A percentile compares a stretch with the other conserved stretches of the same genome.
These are phyloP conservation scores for Sugiyamaella chiloensis DNA, from an alignment of 805 yeast genomes.

Conservation along the genomic window DNA sequence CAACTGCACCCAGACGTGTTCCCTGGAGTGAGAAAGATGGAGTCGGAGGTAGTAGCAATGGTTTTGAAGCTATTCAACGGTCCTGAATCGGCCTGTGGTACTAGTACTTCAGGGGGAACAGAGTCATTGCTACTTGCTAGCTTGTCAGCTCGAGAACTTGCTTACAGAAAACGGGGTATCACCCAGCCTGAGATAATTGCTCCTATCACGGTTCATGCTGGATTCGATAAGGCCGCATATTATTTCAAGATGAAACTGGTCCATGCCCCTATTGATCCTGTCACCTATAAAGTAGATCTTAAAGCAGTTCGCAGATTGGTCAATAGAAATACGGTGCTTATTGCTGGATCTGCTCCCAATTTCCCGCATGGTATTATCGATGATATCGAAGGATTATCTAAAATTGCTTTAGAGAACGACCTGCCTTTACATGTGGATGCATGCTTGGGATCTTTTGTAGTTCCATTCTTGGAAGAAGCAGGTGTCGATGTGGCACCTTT, in stretches of 20 bases:
- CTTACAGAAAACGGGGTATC: slow-evolving; percentile 49
- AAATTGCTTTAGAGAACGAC: slow-evolving; percentile 58
- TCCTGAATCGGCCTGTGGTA: slow-evolving; percentile 71
- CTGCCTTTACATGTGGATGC: slow-evolving; percentile 95
- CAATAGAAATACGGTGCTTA: slow-evolving; percentile 72
- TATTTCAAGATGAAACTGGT: slow-evolving; percentile 84
- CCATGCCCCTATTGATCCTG: slow-evolving; percentile 72
- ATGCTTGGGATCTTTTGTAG: slow-evolving; percentile 89
- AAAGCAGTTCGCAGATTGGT: slow-evolving; percentile 60
- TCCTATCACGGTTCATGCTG: slow-evolving; percentile 91
- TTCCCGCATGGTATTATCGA: slow-evolving; percentile 96
- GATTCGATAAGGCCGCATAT: slow-evolving; percentile 86
- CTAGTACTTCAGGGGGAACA: slow-evolving; percentile 92
- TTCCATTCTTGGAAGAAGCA: slow-evolving; percentile 70
- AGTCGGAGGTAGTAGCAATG: slow-evolving; percentile 91
- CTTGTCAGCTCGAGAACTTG: slow-evolving; percentile 81
- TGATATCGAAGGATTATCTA: slow-evolving; percentile 71
- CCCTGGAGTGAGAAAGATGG: slow-evolving; percentile 96
- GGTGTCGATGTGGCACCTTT: slow-evolving; percentile 50
- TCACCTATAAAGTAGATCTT: slow-evolving; percentile 64
- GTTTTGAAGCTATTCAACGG: slow-evolving; percentile 77
- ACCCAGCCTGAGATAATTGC: slow-evolving; percentile 81
- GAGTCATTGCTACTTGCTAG: slow-evolving; percentile 87
- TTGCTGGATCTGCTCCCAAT: slow-evolving; percentile 95
- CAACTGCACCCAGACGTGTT: slow-evolving; percentile 96